Evolutionary conservation across 371 early-diverging fungal species (phyloP).

Genomic region (Dinochytrium kinnereticum): DNA sequence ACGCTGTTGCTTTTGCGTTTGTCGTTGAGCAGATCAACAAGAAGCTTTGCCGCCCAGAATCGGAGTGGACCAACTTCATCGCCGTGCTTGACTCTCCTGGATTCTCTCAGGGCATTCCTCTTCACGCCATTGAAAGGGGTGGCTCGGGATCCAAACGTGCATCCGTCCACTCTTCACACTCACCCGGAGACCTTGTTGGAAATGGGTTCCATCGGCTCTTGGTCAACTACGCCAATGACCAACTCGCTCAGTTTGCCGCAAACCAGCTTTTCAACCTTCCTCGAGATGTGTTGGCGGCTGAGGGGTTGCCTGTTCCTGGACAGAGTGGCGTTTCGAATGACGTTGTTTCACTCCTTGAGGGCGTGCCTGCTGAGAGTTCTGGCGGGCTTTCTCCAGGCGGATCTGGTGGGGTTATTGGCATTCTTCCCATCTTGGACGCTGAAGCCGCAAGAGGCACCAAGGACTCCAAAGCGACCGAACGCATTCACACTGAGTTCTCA

Average conservation of each 20-base stretch:
- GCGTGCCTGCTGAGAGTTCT: not conserved
- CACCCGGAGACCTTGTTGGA: constrained; percentile 23
- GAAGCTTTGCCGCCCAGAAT: constrained; percentile 67
- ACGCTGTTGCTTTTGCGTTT: constrained; percentile 77
- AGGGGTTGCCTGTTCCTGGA: constrained; percentile 50
- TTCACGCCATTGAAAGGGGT: not conserved
- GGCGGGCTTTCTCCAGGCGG: not conserved
- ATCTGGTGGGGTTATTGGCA: constrained; percentile 21
- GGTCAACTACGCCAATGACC: constrained; percentile 84
- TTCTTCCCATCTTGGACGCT: constrained; percentile 42
- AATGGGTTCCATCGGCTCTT: constrained; percentile 78
- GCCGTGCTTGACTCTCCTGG: constrained; percentile 56
- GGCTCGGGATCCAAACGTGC: constrained; percentile 11
- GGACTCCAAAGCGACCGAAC: constrained; percentile 37
- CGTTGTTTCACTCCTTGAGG: constrained; percentile 8
- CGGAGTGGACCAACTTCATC: constrained; percentile 49
- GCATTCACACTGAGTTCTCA: constrained; percentile 31
- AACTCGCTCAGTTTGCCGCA: constrained; percentile 75
- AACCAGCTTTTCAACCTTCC: constrained; percentile 72
- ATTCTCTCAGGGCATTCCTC: constrained; percentile 27
- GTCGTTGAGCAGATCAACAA: constrained; percentile 86
- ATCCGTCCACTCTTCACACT: constrained; percentile 14
- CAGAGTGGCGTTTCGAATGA: constrained; percentile 14
- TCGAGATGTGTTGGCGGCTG: constrained; percentile 56
- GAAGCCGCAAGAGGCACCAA: constrained; percentile 40